phyloP scores from a whole-genome alignment of 2,329 filamentous ascomycete genomes.

The Alternaria angustiovoidea region DNA sequence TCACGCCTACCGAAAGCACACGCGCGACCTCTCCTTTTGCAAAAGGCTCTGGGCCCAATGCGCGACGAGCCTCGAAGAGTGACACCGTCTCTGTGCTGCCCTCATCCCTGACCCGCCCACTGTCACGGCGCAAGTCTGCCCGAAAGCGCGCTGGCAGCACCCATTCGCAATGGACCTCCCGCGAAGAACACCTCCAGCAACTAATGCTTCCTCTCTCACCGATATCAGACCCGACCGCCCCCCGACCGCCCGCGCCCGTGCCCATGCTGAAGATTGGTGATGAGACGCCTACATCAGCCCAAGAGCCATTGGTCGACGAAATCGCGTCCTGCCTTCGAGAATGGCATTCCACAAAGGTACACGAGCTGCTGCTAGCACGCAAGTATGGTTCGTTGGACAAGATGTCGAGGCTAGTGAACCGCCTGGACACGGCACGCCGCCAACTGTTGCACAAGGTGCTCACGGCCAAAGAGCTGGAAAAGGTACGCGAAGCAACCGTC shows the following conservation, averaged over 20 bases:
- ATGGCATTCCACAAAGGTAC: constrained; percentile 97
- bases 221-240: constrained; percentile 67
- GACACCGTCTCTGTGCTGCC: constrained; percentile 37
- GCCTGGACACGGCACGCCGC: constrained; percentile 84
- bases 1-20: constrained; percentile 51
- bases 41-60: constrained; percentile 23
- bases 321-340: constrained; percentile 96
- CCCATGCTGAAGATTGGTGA: constrained; percentile 98
- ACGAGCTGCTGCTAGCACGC: constrained; percentile 84
- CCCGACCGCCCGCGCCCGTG: constrained; percentile 87
- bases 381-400: constrained; percentile 83
- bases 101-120: constrained; percentile 33
- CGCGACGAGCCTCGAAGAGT: constrained; percentile 33
- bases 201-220: constrained; percentile 51
- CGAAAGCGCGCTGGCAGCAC: constrained; percentile 47
- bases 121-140: constrained; percentile 40
- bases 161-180: constrained; percentile 50
- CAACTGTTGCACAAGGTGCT: constrained; percentile 95
- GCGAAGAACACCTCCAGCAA: constrained; percentile 51
- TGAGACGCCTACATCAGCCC: constrained; percentile 87
- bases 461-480: constrained; percentile 82
- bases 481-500: constrained; percentile 84
- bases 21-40: constrained; percentile 36
- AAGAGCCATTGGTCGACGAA: constrained; percentile 94
- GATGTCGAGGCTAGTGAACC: constrained; percentile 79